These are phyloP conservation scores for Fusarium brachygibbosum DNA, from an alignment of 2,329 filamentous ascomycete genomes.

Conservation along the genomic window DNA sequence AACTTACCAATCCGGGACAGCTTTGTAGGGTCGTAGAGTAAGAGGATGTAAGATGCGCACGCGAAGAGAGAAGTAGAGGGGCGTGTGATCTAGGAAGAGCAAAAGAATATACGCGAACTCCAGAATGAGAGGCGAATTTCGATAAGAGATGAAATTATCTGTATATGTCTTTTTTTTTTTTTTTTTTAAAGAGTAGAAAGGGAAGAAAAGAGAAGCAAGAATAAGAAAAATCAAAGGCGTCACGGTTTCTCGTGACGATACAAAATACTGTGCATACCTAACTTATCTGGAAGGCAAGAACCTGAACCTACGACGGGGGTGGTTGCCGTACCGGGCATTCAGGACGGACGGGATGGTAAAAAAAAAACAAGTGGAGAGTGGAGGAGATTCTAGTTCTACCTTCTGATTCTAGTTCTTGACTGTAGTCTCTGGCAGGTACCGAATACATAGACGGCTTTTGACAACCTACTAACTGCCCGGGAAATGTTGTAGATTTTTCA, in stretches of 20 bases:
- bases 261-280: slow-evolving; percentile 2
- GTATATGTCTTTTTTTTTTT: neutral
- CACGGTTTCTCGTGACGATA: slow-evolving; percentile 25
- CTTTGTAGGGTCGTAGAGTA: slow-evolving; percentile 9
- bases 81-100: neutral
- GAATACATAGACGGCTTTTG: slow-evolving; percentile 20
- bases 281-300: slow-evolving; percentile 1
- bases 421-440: slow-evolving; percentile 24
- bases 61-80: slow-evolving; percentile 9
- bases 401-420: neutral
- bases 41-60: slow-evolving; percentile 9
- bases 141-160: neutral
- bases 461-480: slow-evolving; percentile 12
- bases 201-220: neutral
- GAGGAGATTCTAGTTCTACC: slow-evolving; percentile 4
- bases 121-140: slow-evolving; percentile 17
- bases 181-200: neutral
- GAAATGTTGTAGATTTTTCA: slow-evolving; percentile 21
- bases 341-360: neutral
- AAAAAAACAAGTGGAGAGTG: slow-evolving; percentile 1
- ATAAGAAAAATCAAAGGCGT: slow-evolving; percentile 35
- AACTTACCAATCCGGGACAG: slow-evolving; percentile 46
- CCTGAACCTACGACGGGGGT: slow-evolving; percentile 10
- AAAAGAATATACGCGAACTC: slow-evolving; percentile 23
- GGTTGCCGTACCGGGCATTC: slow-evolving; percentile 1